These are phyloP conservation scores for Xylaria castorea DNA, from an alignment of 495 filamentous ascomycete species.

Conservation along the genomic window DNA sequence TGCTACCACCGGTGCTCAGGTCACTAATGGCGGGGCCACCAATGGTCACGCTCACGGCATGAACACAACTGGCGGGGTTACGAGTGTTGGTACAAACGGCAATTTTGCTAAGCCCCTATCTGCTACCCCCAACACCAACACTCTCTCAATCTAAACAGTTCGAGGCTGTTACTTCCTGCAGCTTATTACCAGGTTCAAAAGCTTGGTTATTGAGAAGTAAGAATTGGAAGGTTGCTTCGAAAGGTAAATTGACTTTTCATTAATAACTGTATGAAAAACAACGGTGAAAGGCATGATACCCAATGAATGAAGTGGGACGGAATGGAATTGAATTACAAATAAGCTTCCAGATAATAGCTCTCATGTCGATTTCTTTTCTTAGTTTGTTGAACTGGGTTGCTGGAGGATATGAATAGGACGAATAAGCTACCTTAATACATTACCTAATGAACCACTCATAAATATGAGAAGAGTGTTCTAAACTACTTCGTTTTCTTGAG, in stretches of 20 bases:
- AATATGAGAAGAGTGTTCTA: too few relatives aligned
- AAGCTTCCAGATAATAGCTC: background rate
- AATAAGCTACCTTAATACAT: background rate
- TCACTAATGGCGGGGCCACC: slow-evolving; percentile 21
- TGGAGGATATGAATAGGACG: background rate
- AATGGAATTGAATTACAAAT: background rate
- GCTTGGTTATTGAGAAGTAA: background rate
- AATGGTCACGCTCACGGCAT: slow-evolving; percentile 15
- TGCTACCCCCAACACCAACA: background rate
- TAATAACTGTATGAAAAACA: background rate
- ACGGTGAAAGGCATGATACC: background rate
- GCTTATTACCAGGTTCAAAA: background rate
- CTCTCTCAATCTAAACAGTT: background rate
- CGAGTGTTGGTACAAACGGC: slow-evolving; percentile 13
- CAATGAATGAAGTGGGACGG: background rate
- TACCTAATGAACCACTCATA: background rate
- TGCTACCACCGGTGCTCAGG: slow-evolving; percentile 24
- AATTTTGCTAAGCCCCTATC: slow-evolving; percentile 23
- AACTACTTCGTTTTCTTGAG: too few relatives aligned
- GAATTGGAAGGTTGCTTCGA: background rate
- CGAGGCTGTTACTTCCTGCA: background rate
- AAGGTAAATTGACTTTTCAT: background rate
- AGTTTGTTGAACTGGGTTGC: background rate
- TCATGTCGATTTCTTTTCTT: background rate
- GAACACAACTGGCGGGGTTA: background rate